phyloP scores from a whole-genome alignment of 176 grass and related monocot species.

The Microstegium vimineum region DNA sequence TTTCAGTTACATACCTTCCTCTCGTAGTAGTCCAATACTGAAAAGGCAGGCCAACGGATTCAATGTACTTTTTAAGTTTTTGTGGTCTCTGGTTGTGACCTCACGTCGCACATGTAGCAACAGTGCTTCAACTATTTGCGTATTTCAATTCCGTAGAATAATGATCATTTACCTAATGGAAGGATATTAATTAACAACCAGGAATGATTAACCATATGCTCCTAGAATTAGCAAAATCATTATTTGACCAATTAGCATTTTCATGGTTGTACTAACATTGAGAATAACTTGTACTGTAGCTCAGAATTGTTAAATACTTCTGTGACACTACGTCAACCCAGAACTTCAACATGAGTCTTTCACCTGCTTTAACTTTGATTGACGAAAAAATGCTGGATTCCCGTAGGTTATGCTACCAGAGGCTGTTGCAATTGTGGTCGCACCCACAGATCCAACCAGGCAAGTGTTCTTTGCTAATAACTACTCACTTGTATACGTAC shows the following conservation, averaged over 20 bases:
- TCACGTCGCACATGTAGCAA: background rate
- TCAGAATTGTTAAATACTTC: background rate
- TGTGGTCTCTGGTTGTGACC: background rate
- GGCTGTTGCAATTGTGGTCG: slow-evolving; percentile 87
- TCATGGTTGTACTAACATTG: background rate
- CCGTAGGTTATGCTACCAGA: slow-evolving; percentile 90
- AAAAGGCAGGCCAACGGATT: background rate
- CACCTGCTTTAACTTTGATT: background rate
- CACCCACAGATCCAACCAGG: slow-evolving; percentile 88
- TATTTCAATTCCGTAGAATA: background rate
- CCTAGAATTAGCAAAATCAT: background rate
- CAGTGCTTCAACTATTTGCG: background rate
- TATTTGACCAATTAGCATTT: background rate
- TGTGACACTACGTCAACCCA: slow-evolving; percentile 1
- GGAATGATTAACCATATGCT: background rate
- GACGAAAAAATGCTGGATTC: background rate
- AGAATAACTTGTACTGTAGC: background rate
- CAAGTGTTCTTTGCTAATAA: slow-evolving; percentile 29
- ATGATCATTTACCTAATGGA: background rate
- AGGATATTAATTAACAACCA: background rate
- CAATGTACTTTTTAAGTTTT: background rate
- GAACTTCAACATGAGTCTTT: background rate
- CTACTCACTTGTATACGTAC: background rate
- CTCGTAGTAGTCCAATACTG: background rate
- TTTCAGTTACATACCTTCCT: background rate